A percentile compares a stretch with the other conserved stretches of the same genome.
Evolutionary conservation across 495 filamentous ascomycete genomes (phyloP).

Genomic region (Podospora pseudopauciseta): DNA sequence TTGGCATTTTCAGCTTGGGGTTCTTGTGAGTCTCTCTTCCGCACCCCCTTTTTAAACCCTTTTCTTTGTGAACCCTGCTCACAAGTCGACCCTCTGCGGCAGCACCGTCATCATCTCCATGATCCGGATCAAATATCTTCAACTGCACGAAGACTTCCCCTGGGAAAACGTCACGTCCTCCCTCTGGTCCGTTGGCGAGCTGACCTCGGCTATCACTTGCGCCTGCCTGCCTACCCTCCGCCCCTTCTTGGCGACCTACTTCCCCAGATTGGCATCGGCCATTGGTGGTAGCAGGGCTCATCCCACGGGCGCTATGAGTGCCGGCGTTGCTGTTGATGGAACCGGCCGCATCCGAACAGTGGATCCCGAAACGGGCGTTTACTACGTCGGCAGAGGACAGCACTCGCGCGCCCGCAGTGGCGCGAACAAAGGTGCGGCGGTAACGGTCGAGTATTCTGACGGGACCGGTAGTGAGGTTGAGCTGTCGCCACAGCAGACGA

Average conservation of each 20-base stretch:
- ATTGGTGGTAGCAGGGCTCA: neutral
- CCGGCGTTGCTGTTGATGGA: neutral
- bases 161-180: slow-evolving; percentile 51
- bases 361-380: neutral
- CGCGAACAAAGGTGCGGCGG: neutral
- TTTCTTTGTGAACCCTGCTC: neutral
- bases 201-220: slow-evolving; percentile 52
- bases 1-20: slow-evolving; percentile 39
- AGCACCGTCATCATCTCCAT: slow-evolving; percentile 51
- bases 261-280: slow-evolving; percentile 20
- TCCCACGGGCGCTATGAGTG: neutral
- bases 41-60: neutral
- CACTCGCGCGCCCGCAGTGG: neutral
- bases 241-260: slow-evolving; percentile 40
- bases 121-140: slow-evolving; percentile 44
- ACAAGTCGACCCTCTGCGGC: neutral
- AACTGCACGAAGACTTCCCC: slow-evolving; percentile 41
- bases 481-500: neutral
- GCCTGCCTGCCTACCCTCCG: slow-evolving; percentile 49
- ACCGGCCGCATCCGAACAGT: slow-evolving; percentile 3
- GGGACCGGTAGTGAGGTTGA: slow-evolving; percentile 13
- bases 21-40: slow-evolving; percentile 32
- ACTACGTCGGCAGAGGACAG: neutral
- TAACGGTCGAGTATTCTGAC: neutral
- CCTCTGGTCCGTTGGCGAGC: slow-evolving; percentile 54